phyloP scores from a whole-genome alignment of 805 yeast genomes.

The Debaryomyces hansenii region DNA sequence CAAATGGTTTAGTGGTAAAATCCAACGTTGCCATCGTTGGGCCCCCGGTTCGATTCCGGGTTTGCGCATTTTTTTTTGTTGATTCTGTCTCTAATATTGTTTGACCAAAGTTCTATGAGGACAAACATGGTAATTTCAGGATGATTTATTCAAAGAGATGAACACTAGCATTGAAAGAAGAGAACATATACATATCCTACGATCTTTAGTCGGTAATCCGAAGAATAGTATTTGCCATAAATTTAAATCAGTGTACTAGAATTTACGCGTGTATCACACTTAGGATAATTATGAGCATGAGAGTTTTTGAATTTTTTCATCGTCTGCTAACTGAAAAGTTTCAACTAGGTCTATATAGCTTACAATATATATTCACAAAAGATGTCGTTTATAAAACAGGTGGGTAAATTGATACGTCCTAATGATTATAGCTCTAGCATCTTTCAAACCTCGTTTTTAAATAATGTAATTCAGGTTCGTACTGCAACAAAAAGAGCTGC shows the following conservation, averaged over 20 bases:
- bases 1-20: slow-evolving; percentile 15
- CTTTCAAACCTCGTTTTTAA: background rate
- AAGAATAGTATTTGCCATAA: no score
- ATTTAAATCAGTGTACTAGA: no score
- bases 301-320: slow-evolving; percentile 1
- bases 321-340: background rate
- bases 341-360: background rate
- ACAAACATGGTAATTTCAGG: no score
- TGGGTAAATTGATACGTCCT: background rate
- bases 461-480: slow-evolving; percentile 52
- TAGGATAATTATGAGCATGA: slow-evolving; percentile 1
- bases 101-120: no score
- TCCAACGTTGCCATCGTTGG: slow-evolving; percentile 16
- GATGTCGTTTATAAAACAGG: slow-evolving; percentile 2
- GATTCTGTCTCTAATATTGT: no score
- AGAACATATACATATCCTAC: no score
- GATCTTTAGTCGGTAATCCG: no score
- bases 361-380: background rate
- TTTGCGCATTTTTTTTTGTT: slow-evolving; percentile 13
- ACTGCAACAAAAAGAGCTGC: slow-evolving; percentile 92
- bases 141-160: no score
- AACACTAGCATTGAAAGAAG: no score
- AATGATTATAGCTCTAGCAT: background rate
- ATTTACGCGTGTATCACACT: background rate
- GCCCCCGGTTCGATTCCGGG: slow-evolving; percentile 17